Evolutionary conservation across 2,329 filamentous ascomycete genomes (phyloP).

Genomic region (Stachybotrys elegans): DNA sequence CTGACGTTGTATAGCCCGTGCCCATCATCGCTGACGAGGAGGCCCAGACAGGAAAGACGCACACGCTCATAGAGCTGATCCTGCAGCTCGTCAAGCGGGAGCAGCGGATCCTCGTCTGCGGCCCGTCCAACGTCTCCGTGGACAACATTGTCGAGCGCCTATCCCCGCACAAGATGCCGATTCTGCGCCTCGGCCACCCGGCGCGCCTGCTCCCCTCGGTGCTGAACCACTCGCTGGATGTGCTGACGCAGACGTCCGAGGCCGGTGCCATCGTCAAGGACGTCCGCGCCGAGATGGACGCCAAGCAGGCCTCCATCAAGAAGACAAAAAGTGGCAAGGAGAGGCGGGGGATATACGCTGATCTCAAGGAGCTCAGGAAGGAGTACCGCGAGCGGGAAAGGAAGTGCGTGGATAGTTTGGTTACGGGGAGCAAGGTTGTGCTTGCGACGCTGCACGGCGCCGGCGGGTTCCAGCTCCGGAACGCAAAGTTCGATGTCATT

Average conservation of each 20-base stretch:
- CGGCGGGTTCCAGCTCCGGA: slow-evolving; percentile 75
- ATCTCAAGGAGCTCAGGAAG: slow-evolving; percentile 78
- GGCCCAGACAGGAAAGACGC: slow-evolving; percentile 83
- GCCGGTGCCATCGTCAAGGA: slow-evolving; percentile 86
- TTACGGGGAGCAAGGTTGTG: slow-evolving; percentile 78
- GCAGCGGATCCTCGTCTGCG: slow-evolving; percentile 82
- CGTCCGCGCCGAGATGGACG: slow-evolving; percentile 87
- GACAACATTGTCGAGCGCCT: slow-evolving; percentile 97
- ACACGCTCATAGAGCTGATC: slow-evolving; percentile 92
- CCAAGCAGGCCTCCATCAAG: slow-evolving; percentile 80
- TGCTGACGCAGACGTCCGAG: slow-evolving; percentile 85
- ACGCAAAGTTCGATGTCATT: slow-evolving; percentile 84
- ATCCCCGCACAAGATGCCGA: slow-evolving; percentile 75
- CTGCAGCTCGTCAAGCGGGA: slow-evolving; percentile 76
- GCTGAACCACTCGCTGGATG: slow-evolving; percentile 82
- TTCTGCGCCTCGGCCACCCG: slow-evolving; percentile 87
- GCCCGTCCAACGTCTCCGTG: slow-evolving; percentile 93
- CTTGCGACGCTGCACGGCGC: slow-evolving; percentile 90
- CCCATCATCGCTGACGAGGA: slow-evolving; percentile 6
- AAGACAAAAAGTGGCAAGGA: slow-evolving; percentile 82
- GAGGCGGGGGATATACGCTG: slow-evolving; percentile 73
- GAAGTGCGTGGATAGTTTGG: slow-evolving; percentile 70
- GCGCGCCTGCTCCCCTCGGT: slow-evolving; percentile 86
- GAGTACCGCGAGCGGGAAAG: slow-evolving; percentile 84
- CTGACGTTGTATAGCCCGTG: not conserved